phyloP scores from a whole-genome alignment of 257 asterid genomes.

The Przewalskia tangutica region DNA sequence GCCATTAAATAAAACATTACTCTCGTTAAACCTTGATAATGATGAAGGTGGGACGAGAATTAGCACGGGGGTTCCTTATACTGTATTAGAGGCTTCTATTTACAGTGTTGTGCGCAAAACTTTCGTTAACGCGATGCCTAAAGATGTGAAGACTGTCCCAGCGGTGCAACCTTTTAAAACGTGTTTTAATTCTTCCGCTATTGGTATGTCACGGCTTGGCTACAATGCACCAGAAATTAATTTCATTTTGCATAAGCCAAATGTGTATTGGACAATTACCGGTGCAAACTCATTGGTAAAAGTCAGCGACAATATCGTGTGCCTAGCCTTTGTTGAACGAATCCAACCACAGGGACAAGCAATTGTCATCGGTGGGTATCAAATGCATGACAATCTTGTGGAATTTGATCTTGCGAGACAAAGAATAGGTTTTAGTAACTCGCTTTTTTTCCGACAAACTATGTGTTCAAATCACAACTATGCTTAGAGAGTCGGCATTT shows the following conservation, averaged over 20 bases:
- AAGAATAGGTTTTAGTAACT: slow-evolving; percentile 10
- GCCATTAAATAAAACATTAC: background rate
- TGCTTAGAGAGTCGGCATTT: background rate
- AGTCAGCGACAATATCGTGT: slow-evolving; percentile 18
- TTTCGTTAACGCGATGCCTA: background rate
- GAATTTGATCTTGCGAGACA: background rate
- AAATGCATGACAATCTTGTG: slow-evolving; percentile 8
- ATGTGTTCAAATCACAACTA: slow-evolving; percentile 20
- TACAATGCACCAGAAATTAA: background rate
- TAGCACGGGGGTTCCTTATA: background rate
- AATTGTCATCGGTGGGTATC: slow-evolving; percentile 38
- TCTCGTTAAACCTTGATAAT: background rate
- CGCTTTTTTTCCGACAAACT: slow-evolving; percentile 19
- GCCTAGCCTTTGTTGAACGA: slow-evolving; percentile 41
- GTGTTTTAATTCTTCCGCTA: background rate
- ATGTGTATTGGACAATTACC: slow-evolving; percentile 15
- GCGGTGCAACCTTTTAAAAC: background rate
- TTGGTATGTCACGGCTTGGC: background rate
- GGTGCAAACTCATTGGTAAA: slow-evolving; percentile 31
- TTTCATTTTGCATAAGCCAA: background rate
- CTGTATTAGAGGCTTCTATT: background rate
- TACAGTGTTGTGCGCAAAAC: background rate
- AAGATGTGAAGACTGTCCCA: background rate
- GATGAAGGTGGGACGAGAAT: background rate
- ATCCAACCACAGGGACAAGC: slow-evolving; percentile 10